Conservation (phyloP, 441 rosid genomes). For the Adansonia grandidieri region DNA sequence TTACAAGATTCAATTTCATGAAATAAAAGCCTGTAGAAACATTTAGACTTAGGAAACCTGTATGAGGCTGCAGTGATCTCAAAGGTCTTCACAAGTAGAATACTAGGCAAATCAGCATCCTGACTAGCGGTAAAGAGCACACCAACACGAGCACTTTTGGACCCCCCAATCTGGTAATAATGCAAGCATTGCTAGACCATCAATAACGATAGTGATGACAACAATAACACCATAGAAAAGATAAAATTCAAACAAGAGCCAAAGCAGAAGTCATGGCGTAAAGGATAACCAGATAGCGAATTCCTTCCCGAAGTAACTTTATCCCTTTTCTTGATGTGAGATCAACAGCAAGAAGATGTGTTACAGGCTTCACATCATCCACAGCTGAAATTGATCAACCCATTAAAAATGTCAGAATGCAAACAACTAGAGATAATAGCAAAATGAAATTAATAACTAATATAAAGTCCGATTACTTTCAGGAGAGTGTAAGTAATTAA, state of each 20-base stretch:
- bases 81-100: constrained; percentile 72
- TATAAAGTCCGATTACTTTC: constrained; percentile 61
- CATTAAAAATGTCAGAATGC: constrained; percentile 34
- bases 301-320: constrained; percentile 86
- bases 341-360: constrained; percentile 93
- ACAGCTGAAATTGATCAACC: constrained; percentile 56
- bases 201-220: constrained; percentile 24
- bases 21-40: background rate
- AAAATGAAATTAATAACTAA: constrained; percentile 19
- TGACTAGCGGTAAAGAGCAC: constrained; percentile 68
- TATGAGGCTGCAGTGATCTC: constrained; percentile 68
- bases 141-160: constrained; percentile 86
- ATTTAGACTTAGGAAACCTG: constrained; percentile 54
- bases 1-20: constrained; percentile 3
- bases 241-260: constrained; percentile 15
- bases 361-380: constrained; percentile 91
- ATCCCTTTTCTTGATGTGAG: constrained; percentile 74
- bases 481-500: constrained; percentile 88
- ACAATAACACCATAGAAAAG: constrained; percentile 18
- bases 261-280: constrained; percentile 20
- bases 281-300: constrained; percentile 76
- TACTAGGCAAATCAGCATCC: constrained; percentile 57
- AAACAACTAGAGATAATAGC: constrained; percentile 29
- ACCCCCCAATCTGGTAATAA: constrained; percentile 72
- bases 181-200: constrained; percentile 36